phyloP scores from a whole-genome alignment of 371 early-diverging fungal species.

The Scutellospora calospora region DNA sequence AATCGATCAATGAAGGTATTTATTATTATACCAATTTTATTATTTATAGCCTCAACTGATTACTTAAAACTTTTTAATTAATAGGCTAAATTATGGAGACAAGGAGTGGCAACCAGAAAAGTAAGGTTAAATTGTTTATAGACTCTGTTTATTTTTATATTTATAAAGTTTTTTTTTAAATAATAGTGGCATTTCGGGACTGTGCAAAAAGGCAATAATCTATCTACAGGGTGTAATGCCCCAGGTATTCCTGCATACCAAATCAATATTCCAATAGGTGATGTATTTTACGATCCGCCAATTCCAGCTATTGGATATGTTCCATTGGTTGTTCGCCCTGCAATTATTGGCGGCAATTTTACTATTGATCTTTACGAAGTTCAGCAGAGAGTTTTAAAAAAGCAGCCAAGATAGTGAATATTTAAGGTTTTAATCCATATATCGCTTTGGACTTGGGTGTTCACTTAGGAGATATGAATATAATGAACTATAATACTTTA shows the following conservation, averaged over 20 bases:
- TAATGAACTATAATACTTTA: no score
- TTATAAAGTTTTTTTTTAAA: slow-evolving; percentile 1
- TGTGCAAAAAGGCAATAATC: slow-evolving; percentile 13
- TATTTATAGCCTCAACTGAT: slow-evolving; percentile 35
- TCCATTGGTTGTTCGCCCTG: neutral
- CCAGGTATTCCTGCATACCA: slow-evolving; percentile 6
- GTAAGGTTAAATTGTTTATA: slow-evolving; percentile 19
- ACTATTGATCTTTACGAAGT: slow-evolving; percentile 34
- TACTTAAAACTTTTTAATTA: slow-evolving; percentile 31
- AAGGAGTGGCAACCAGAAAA: neutral
- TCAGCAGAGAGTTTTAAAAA: slow-evolving; percentile 26
- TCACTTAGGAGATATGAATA: no score
- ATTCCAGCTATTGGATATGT: slow-evolving; percentile 31
- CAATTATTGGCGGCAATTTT: slow-evolving; percentile 5
- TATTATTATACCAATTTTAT: neutral
- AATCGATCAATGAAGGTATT: slow-evolving; percentile 27
- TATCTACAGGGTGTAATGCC: slow-evolving; percentile 18
- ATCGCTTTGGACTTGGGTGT: no score
- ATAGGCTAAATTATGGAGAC: slow-evolving; percentile 16
- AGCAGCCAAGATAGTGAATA: slow-evolving; percentile 34
- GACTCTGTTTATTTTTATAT: neutral
- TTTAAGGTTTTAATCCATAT: slow-evolving; percentile 14
- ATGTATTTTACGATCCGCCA: slow-evolving; percentile 36
- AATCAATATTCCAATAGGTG: slow-evolving; percentile 27
- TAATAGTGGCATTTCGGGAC: slow-evolving; percentile 32